These are phyloP conservation scores for Metschnikowia hibisci DNA, from an alignment of 805 yeast genomes.

Conservation along the genomic window DNA sequence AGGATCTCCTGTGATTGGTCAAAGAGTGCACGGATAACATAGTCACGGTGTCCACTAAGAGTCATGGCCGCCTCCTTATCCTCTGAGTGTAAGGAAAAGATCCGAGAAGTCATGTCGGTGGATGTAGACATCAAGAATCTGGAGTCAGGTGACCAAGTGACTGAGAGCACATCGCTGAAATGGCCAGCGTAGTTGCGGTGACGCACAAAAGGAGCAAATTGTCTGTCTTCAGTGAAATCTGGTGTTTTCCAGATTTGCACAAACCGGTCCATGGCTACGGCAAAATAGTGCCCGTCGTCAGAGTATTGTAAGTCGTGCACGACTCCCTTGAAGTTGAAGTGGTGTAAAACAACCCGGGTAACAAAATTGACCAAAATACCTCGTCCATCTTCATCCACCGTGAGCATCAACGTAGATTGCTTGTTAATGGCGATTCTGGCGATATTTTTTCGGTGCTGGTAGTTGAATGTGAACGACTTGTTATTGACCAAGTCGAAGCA, in stretches of 20 bases:
- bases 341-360: conserved; percentile 82
- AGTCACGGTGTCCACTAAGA: conserved; percentile 88
- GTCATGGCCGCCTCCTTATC: conserved; percentile 73
- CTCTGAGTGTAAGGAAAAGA: conserved; percentile 72
- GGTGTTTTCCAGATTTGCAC: conserved; percentile 95
- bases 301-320: conserved; percentile 77
- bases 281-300: conserved; percentile 84
- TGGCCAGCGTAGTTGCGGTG: conserved; percentile 92
- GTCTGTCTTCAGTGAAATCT: conserved; percentile 71
- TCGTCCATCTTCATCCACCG: conserved; percentile 89
- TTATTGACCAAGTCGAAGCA: conserved; percentile 83
- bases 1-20: conserved; percentile 83
- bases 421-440: conserved; percentile 75
- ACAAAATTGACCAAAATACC: conserved; percentile 86
- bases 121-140: conserved; percentile 83
- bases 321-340: conserved; percentile 83
- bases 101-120: conserved; percentile 83
- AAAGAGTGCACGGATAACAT: conserved; percentile 83
- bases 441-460: conserved; percentile 87
- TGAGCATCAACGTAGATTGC: conserved; percentile 72
- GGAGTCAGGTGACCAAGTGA: conserved; percentile 89
- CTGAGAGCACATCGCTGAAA: conserved; percentile 69
- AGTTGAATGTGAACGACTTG: conserved; percentile 82
- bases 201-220: conserved; percentile 93
- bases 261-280: conserved; percentile 76